Base-by-base conservation (phyloP, 768 basidiomycete genomes). In the Tylopilus sp. region DNA sequence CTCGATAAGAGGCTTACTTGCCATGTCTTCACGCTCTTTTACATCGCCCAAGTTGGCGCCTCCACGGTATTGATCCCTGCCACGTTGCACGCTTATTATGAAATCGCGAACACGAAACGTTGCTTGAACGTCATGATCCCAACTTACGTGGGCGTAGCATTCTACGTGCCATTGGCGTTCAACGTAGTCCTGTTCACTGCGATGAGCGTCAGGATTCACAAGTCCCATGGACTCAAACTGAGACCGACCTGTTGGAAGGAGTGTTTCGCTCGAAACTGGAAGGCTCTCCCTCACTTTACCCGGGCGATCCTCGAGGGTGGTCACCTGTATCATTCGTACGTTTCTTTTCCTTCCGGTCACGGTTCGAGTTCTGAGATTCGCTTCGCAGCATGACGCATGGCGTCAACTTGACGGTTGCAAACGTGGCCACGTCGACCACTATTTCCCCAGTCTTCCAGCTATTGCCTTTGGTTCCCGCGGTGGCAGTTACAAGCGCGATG, bases 281-380 rank as follows among this genome's bases (percentile, higher is more conserved):
- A 17, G 5, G 45, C 66, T 12, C 63, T 76, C 21, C 72, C 72
- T 31, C 56, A 36, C 31, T 50, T 76, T 45, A 70, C 73, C 5
- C 60, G 52, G 40, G 67, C 67, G 12, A 21, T 76, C 7, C 50
- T 77, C 13, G 60, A 65, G n/a, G 71, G 71, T 25, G 74, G 75
- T 16, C 72, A 76, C 48, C 60, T 61, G 22, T 76, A 75, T 52
- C 74, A 76, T 52, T 33, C 70, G 75, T 73, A 56, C 8, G 34
- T 69, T 41, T 31, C 30, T 14, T 38, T 34, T 30, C n/a, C 24
- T 6, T 33, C n/a, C 13, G 8, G 7, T 38, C 10, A n/a, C 33
- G 10, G 33, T 42, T 33, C 45, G 7, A 29, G 24, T 25, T 16
- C 30, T 7, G 40, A 50, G 11, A 33, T 19, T n/a, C 19, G 7